Evolutionary conservation across 495 filamentous ascomycete genomes (phyloP), one percentile per base, ranked within the genome.

Genomic region (Tuber umbilicatum): DNA sequence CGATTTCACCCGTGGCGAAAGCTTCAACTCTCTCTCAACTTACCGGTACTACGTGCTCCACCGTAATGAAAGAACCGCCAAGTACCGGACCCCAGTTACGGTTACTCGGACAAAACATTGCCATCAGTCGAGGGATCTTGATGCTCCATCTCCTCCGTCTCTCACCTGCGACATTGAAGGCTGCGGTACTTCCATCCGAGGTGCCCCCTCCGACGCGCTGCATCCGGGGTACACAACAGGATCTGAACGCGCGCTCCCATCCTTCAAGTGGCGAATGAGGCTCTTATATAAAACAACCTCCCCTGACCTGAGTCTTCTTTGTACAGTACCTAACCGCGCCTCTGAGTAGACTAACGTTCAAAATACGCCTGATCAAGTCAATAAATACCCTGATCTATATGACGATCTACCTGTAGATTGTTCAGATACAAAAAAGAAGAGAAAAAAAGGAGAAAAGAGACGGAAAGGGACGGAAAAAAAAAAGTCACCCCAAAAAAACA

Each of bases 341-440:
- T 31, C 12, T 27, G 55, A 5, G 55, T 35, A 55, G 55, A 31
- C 55, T 3, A 6, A 35, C 55, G 35, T 7, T 1, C 55, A 64
- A 35, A 64, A 64, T 27, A 35, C 16, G 6, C 55, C 27, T 17
- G 55, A 35, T 64, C 55, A 64, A 64, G 27, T 31, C 50, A 16
- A 50, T 50, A 50, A 64, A 27, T 17, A 64, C 12, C 27, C 27
- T 17, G 19, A 1, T 17, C 55, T 17, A 35, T 31, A 64, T 64
- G 55, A 64, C 55, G 27, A 64, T 64, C 55, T 64, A 6, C 55
- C 27, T 64, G 27, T 64, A 64, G 55, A 64, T 64, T 64, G 55
- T 35, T 64, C 10, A 64, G 55, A 64, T 64, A 64, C 17, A 35
- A 14, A 17, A 31, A 16, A 64, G 55, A 31, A 27, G 27, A 27